Base-by-base conservation (phyloP, 2,329 filamentous ascomycete species). In the Orbilia quercus region DNA sequence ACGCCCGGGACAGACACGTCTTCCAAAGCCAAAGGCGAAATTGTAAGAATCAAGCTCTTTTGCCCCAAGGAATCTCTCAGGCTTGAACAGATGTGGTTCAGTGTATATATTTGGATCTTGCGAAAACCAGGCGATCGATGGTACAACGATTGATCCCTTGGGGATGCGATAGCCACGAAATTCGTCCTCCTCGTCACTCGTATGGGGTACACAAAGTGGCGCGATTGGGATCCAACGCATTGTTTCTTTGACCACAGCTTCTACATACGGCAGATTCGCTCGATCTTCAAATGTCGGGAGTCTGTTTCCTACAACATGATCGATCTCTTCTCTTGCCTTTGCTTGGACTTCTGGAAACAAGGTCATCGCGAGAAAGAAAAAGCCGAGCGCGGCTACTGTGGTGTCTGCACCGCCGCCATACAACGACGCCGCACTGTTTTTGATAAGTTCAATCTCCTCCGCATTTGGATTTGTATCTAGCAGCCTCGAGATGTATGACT, bases 11-110 rank as follows among this genome's bases (percentile, higher is more conserved):
- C 87, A 89, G 47, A 87, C 82, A 18, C 86, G 81, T 6, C 86
- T 81, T 0, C 86, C 86, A 7, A 83, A 84, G 16, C 86, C 86
- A 63, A 86, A 88, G 0, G 81, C 82, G 77, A 85, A 87, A 7
- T 84, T 82, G 51, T 86, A 85, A 7, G 65, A 57, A 12, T 84
- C 81, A 0, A 79, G 59, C 20, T 70, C 65, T 2, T 48, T 23
- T 2, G 22, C 38, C 2, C 57, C 65, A n/a, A 70, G 40, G 50
- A 70, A 90, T 40, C 88, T 84, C 76, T 88, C 87, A 0, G 88
- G 87, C 25, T 82, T 84, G 80, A 84, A 90, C 75, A 80, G 83
- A 51, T 90, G 86, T n/a, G 86, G 85, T 76, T 89, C 85, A 1
- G 87, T 87, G 77, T 90, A 90, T 63, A 83, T 85, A 36, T 80